Evolutionary conservation across 257 asterid species (phyloP).

Genomic region (Mentha longifolia): DNA sequence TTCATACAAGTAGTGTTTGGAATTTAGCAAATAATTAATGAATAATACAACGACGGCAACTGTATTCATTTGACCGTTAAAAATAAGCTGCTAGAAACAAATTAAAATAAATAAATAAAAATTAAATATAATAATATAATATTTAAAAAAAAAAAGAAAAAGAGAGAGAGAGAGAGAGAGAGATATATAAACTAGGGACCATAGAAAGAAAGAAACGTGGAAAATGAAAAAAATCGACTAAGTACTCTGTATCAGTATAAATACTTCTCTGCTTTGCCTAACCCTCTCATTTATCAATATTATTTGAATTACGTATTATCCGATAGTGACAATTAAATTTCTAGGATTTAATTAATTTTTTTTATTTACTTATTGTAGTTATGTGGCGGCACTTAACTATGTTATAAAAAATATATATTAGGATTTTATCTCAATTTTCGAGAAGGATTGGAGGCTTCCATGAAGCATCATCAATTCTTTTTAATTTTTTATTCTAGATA

Average conservation of each 20-base stretch:
- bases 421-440: constrained; percentile 23
- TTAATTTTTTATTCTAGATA: background rate
- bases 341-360: background rate
- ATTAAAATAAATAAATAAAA: background rate
- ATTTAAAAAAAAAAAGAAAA: too few species aligned
- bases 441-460: constrained; percentile 17
- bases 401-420: background rate
- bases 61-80: constrained; percentile 39
- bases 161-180: background rate
- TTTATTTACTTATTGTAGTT: constrained; percentile 24
- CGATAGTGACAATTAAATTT: constrained; percentile 32
- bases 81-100: constrained; percentile 34
- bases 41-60: constrained; percentile 13
- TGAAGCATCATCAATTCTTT: background rate
- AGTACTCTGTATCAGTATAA: constrained; percentile 60
- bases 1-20: too few species aligned
- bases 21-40: background rate
- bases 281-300: constrained; percentile 33
- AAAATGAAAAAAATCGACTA: constrained; percentile 37
- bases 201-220: constrained; percentile 39
- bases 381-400: constrained; percentile 43
- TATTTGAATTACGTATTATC: background rate
- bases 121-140: too few species aligned
- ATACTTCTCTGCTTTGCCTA: constrained; percentile 50
- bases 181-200: constrained; percentile 1